Evolutionary conservation across 1,284 basidiomycete species (phyloP), one percentile per base, ranked within the genome.

Genomic region (Sporisorium sorghi): DNA sequence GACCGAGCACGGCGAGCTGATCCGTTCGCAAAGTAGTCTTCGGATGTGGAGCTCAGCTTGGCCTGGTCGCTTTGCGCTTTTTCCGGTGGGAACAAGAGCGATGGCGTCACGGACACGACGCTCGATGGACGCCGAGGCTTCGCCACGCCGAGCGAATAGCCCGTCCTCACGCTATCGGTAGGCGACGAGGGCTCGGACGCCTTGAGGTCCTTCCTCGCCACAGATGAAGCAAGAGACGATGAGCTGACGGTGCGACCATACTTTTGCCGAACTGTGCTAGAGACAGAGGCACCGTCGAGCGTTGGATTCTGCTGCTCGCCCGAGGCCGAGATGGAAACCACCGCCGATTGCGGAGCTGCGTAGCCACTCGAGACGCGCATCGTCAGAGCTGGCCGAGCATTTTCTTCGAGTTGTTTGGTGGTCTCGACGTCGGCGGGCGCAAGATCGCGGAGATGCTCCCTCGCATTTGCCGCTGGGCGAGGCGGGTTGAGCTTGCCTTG

Each of bases 91-190:
- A 71, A 71, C 14, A 71, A 43, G 15, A 71, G 49, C 3, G 68
- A 71, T 2, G 68, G 68, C 2, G 68, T 65, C n/a, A 65, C 62
- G 5, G 68, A 71, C 3, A 71, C 54, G 17, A 71, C 58, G 48
- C 68, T 71, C n/a, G 68, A 71, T 2, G 68, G 68, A 19, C 68
- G 52, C 24, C 62, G 37, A 4, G 62, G 68, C n/a, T 58, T 46
- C 4, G 44, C 53, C 3, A 53, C 47, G 9, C 52, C 33, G 19
- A 65, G 55, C n/a, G 53, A 52, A 49, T 46, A 59, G 9, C 47
- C 56, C 12, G 53, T 60, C 3, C 57, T 19, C 28, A 67, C 57
- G 32, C 64, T 67, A 40, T 56, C 57, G n/a, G 48, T 50, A 6
- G 64, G 64, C 12, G 64, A 61, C 17, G 43, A 21, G 3, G 64